These are phyloP conservation scores for Euphrasia confusa DNA, from an alignment of 257 asterid genomes.

Conservation along the genomic window DNA sequence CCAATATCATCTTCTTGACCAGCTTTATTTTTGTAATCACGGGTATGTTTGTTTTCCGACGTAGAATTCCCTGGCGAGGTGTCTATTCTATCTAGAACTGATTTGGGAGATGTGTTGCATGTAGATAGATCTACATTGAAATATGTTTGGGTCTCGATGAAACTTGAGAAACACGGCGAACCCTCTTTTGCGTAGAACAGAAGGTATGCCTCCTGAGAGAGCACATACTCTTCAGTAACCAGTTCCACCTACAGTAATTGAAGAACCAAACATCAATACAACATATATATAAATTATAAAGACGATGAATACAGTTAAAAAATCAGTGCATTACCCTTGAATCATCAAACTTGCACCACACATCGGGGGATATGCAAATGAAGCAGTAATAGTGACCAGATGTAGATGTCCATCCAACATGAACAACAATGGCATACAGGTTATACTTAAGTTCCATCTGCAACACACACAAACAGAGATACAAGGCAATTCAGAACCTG, in stretches of 20 bases:
- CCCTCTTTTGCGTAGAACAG: slow-evolving; percentile 76
- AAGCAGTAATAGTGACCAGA: slow-evolving; percentile 90
- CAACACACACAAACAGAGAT: slow-evolving; percentile 18
- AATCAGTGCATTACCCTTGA: slow-evolving; percentile 44
- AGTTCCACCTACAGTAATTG: slow-evolving; percentile 42
- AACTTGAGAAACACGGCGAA: slow-evolving; percentile 65
- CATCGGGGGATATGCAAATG: slow-evolving; percentile 52
- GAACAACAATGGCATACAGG: slow-evolving; percentile 86
- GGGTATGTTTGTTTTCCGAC: slow-evolving; percentile 13
- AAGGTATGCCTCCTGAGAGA: slow-evolving; percentile 82
- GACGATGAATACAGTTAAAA: not conserved
- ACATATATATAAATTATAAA: not conserved
- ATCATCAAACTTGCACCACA: slow-evolving; percentile 88
- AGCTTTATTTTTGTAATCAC: slow-evolving; percentile 20
- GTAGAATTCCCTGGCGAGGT: slow-evolving; percentile 28
- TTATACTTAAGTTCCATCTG: slow-evolving; percentile 65
- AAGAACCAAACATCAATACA: slow-evolving; percentile 17
- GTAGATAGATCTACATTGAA: slow-evolving; percentile 25
- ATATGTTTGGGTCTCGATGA: slow-evolving; percentile 43
- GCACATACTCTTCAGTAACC: slow-evolving; percentile 60
- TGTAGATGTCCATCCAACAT: slow-evolving; percentile 58
- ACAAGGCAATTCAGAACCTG: slow-evolving; percentile 17
- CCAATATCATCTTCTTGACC: slow-evolving; percentile 15
- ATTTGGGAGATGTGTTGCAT: slow-evolving; percentile 66
- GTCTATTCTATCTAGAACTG: slow-evolving; percentile 57